These are phyloP conservation scores for Boletus edulis DNA, from an alignment of 768 basidiomycete species.

Conservation along the genomic window DNA sequence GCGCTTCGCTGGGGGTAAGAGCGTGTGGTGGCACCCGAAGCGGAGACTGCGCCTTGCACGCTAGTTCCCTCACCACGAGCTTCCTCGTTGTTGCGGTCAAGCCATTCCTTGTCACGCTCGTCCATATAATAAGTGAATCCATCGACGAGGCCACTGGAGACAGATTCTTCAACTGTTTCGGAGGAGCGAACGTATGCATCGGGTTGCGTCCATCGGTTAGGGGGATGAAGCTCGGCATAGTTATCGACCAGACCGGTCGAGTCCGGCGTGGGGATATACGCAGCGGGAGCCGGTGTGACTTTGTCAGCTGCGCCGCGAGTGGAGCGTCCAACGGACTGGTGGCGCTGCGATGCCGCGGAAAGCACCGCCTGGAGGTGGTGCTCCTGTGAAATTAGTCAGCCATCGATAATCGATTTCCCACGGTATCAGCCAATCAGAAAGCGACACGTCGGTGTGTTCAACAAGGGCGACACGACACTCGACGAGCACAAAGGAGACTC, in stretches of 20 bases:
- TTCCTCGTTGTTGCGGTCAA: conserved; percentile 86
- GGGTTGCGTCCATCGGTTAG: conserved; percentile 72
- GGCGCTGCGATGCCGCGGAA: conserved; percentile 51
- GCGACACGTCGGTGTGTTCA: conserved; percentile 42
- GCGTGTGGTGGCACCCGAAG: conserved; percentile 47
- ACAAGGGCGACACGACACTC: conserved; percentile 40
- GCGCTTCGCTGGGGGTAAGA: conserved; percentile 59
- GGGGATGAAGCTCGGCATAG: conserved; percentile 74
- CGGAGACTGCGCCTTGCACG: conserved; percentile 64
- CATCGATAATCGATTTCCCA: conserved; percentile 49
- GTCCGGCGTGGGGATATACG: conserved; percentile 92
- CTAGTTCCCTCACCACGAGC: conserved; percentile 85
- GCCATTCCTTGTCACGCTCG: conserved; percentile 93
- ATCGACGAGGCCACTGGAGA: conserved; percentile 57
- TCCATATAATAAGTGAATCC: conserved; percentile 93
- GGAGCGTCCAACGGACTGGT: conserved; percentile 36
- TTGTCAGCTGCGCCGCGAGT: conserved; percentile 36
- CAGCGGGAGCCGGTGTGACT: conserved; percentile 43
- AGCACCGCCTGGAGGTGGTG: conserved; percentile 58
- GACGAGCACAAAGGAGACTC: conserved; percentile 44
- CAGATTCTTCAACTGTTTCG: conserved; percentile 80
- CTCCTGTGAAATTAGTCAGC: conserved; percentile 55
- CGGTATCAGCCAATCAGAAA: conserved; percentile 44
- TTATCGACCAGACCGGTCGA: conserved; percentile 77
- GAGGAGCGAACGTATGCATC: conserved; percentile 76